phyloP scores from a whole-genome alignment of 75 land plant genomes.

The Cryptomeria japonica region DNA sequence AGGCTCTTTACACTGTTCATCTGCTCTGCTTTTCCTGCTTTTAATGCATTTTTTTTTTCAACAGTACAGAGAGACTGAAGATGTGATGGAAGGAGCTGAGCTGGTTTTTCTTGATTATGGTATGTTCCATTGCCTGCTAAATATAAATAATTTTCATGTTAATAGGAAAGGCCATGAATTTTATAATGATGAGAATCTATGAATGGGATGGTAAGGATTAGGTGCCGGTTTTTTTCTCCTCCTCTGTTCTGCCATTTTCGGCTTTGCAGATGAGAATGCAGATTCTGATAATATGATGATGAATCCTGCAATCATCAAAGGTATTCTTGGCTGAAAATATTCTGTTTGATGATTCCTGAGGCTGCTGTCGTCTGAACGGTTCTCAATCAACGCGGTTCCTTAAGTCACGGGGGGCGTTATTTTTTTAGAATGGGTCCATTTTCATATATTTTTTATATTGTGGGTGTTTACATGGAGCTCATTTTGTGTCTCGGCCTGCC shows the following conservation, averaged over 20 bases:
- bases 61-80: not conserved
- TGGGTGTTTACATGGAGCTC: not conserved
- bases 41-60: not conserved
- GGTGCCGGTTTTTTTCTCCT: not conserved
- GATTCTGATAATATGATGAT: conserved; percentile 5
- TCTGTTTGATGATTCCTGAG: not conserved
- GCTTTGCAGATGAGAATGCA: conserved; percentile 10
- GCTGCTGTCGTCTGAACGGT: not conserved
- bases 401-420: conserved; percentile 1
- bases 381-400: conserved; percentile 1
- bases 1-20: not conserved
- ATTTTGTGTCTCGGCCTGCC: conserved; percentile 1
- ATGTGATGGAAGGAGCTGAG: not conserved
- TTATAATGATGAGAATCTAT: not conserved
- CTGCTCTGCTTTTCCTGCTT: not conserved
- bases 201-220: not conserved
- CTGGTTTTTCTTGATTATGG: not conserved
- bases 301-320: conserved; percentile 3
- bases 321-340: not conserved
- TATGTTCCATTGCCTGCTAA: not conserved
- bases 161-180: not conserved
- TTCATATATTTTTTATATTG: not conserved
- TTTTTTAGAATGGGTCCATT: not conserved
- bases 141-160: not conserved
- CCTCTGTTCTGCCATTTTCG: not conserved